A percentile compares a stretch with the other conserved stretches of the same genome.
phyloP scores from a whole-genome alignment of 169 alveolate species.

The Amoebophrya sp. region DNA sequence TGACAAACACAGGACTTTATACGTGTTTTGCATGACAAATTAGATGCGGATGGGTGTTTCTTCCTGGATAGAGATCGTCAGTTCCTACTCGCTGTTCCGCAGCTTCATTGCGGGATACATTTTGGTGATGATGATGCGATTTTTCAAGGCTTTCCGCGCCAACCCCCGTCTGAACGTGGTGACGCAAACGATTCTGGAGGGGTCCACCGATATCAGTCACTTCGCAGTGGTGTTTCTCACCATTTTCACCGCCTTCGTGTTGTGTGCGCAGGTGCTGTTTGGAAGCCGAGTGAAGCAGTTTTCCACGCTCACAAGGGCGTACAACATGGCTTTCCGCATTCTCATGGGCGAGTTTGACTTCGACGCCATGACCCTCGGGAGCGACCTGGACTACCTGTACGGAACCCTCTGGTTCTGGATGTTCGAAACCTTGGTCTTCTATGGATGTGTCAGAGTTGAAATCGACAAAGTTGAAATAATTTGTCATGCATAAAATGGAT shows the following conservation, averaged over 20 bases:
- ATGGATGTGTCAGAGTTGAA: too few species aligned
- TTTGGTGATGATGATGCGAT: constrained; percentile 10
- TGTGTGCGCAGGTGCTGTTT: constrained; percentile 7
- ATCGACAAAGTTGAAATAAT: too few species aligned
- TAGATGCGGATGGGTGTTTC: too few species aligned
- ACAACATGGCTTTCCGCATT: constrained; percentile 16
- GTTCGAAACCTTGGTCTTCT: constrained; percentile 16
- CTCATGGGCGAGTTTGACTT: constrained; percentile 8
- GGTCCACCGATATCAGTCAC: background rate
- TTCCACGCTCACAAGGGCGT: background rate
- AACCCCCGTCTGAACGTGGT: constrained; percentile 23
- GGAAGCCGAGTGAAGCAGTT: background rate
- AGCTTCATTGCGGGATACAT: background rate
- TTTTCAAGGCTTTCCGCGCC: constrained; percentile 21
- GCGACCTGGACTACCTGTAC: background rate
- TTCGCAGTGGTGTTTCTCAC: background rate
- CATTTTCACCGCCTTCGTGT: background rate
- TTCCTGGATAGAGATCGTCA: too few species aligned
- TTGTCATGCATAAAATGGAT: too few species aligned
- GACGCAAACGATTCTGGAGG: constrained; percentile 16
- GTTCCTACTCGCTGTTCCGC: background rate
- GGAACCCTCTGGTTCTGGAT: constrained; percentile 13
- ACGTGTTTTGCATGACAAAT: too few species aligned
- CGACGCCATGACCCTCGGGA: background rate
- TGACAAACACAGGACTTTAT: too few species aligned